phyloP scores from a whole-genome alignment of 2,329 filamentous ascomycete species.

The Fusarium sp. region DNA sequence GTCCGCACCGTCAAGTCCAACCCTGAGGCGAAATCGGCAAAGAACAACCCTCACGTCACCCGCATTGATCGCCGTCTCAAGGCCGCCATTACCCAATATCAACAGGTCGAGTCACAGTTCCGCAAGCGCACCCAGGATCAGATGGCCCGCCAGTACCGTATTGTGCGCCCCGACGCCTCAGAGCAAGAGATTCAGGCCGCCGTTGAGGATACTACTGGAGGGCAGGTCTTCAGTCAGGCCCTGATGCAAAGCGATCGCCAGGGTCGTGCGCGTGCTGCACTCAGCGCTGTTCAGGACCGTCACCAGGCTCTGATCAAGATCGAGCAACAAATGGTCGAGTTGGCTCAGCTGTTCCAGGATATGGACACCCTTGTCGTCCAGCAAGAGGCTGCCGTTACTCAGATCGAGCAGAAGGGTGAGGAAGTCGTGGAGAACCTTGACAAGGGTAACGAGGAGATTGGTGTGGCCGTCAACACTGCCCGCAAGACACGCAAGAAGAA shows the following conservation, averaged over 20 bases:
- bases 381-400: conserved; percentile 82
- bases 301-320: conserved; percentile 93
- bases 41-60: conserved; percentile 84
- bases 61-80: conserved; percentile 84
- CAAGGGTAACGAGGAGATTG: conserved; percentile 87
- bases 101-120: conserved; percentile 83
- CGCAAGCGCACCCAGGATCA: conserved; percentile 84
- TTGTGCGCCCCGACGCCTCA: conserved; percentile 84
- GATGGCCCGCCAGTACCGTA: conserved; percentile 89
- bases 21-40: conserved; percentile 77
- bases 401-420: conserved; percentile 89
- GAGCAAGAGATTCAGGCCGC: conserved; percentile 83
- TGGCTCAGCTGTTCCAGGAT: conserved; percentile 89
- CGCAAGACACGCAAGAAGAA: conserved; percentile 89
- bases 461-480: conserved; percentile 84
- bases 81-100: conserved; percentile 83
- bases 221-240: conserved; percentile 89
- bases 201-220: conserved; percentile 76
- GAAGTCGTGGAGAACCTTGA: conserved; percentile 86
- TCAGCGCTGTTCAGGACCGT: conserved; percentile 83
- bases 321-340: conserved; percentile 87
- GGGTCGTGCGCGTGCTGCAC: conserved; percentile 82
- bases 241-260: conserved; percentile 84
- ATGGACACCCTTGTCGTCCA: conserved; percentile 87
- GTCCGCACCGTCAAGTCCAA: conserved; percentile 87